Evolutionary conservation across 2,329 filamentous ascomycete species (phyloP).

Genomic region (Pezicula carpinea): DNA sequence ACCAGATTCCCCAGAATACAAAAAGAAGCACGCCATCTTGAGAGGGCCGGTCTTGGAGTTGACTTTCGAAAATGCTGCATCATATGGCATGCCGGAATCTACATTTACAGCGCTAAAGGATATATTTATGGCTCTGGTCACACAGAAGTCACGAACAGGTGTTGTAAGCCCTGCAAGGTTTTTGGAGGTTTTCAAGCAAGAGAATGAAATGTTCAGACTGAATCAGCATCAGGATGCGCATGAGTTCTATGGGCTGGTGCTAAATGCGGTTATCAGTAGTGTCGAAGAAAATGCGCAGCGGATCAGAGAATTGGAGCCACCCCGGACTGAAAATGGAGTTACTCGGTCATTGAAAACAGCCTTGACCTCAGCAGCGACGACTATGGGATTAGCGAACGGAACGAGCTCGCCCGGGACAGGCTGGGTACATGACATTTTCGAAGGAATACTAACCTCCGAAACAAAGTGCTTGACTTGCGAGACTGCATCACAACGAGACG

Average conservation of each 20-base stretch:
- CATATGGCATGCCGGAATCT: conserved; percentile 91
- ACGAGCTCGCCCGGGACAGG: conserved; percentile 61
- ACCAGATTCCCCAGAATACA: conserved; percentile 91
- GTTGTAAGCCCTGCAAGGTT: conserved; percentile 91
- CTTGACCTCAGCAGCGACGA: conserved; percentile 33
- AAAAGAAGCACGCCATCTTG: conserved; percentile 92
- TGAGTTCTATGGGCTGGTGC: conserved; percentile 87
- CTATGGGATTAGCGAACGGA: conserved; percentile 30
- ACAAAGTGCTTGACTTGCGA: conserved; percentile 96
- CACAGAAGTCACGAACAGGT: conserved; percentile 75
- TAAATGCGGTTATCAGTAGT: conserved; percentile 95
- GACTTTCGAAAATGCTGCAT: conserved; percentile 70
- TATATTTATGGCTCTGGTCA: conserved; percentile 87
- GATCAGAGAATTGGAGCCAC: conserved; percentile 45
- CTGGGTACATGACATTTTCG: conserved; percentile 97
- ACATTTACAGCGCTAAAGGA: conserved; percentile 94
- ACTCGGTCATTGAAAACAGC: conserved; percentile 47
- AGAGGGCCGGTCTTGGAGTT: conserved; percentile 84
- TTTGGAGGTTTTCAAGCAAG: conserved; percentile 84
- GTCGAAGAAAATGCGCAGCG: conserved; percentile 82
- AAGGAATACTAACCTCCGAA: conserved; percentile 90
- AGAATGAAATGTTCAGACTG: conserved; percentile 96
- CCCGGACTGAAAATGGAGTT: conserved; percentile 37
- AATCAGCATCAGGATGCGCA: conserved; percentile 98
- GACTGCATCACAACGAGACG: conserved; percentile 89